These are phyloP conservation scores for Cordyceps farinosa DNA, from an alignment of 2,329 filamentous ascomycete species.

Conservation along the genomic window DNA sequence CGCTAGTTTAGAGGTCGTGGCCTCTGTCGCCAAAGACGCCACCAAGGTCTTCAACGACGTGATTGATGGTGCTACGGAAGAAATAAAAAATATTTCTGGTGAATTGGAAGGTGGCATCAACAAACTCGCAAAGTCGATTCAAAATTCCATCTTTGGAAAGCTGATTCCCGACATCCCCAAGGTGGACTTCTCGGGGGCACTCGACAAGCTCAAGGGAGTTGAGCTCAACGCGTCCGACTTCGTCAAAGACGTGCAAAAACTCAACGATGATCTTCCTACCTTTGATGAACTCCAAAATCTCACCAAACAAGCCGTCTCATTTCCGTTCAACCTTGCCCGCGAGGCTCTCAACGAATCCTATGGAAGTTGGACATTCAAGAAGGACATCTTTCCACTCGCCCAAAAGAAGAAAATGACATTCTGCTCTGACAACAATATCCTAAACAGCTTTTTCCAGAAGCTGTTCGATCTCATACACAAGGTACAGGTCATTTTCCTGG, in stretches of 20 bases:
- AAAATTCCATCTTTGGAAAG: slow-evolving; percentile 48
- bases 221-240: slow-evolving; percentile 64
- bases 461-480: slow-evolving; percentile 64
- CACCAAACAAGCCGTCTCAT: slow-evolving; percentile 67
- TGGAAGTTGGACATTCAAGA: slow-evolving; percentile 73
- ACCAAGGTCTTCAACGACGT: slow-evolving; percentile 48
- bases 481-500: slow-evolving; percentile 72
- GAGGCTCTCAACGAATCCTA: slow-evolving; percentile 67
- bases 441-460: slow-evolving; percentile 77
- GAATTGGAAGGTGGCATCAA: slow-evolving; percentile 48
- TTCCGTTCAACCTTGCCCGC: slow-evolving; percentile 80
- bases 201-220: slow-evolving; percentile 66
- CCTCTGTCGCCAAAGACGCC: slow-evolving; percentile 49
- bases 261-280: slow-evolving; percentile 76
- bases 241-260: slow-evolving; percentile 62
- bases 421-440: slow-evolving; percentile 79
- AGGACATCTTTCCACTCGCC: slow-evolving; percentile 74
- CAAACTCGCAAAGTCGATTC: slow-evolving; percentile 42
- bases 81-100: slow-evolving; percentile 55
- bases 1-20: slow-evolving; percentile 69
- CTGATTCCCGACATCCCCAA: slow-evolving; percentile 42
- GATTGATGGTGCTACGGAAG: slow-evolving; percentile 53
- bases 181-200: slow-evolving; percentile 62
- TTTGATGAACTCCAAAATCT: slow-evolving; percentile 82
- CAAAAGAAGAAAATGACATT: slow-evolving; percentile 79